phyloP scores from a whole-genome alignment of 306 rosid genomes.

The Morella rubra region DNA sequence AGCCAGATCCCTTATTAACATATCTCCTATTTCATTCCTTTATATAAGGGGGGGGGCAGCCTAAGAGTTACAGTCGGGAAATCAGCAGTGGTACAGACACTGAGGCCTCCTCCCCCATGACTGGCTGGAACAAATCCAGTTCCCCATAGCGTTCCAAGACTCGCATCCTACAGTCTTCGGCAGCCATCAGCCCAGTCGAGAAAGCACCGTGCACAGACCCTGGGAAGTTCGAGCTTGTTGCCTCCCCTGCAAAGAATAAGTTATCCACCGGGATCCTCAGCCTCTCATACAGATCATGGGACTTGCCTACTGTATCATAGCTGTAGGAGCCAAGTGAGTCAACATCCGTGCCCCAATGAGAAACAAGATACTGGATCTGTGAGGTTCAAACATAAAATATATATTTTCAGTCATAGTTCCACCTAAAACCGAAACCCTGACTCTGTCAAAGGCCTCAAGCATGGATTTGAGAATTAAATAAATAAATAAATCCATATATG shows the following conservation, averaged over 20 bases:
- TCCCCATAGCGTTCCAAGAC: slow-evolving; percentile 93
- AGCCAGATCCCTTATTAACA: slow-evolving; percentile 8
- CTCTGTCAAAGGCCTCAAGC: neutral
- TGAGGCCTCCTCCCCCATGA: slow-evolving; percentile 68
- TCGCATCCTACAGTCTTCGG: slow-evolving; percentile 97
- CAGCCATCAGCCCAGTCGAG: slow-evolving; percentile 91
- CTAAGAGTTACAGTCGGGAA: slow-evolving; percentile 66
- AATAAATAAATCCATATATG: neutral
- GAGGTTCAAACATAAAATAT: slow-evolving; percentile 15
- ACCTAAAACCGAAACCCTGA: neutral
- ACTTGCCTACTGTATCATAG: slow-evolving; percentile 81
- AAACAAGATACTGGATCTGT: slow-evolving; percentile 92
- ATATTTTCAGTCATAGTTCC: neutral
- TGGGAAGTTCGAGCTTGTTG: slow-evolving; percentile 70
- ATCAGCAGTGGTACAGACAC: slow-evolving; percentile 75
- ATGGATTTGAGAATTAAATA: neutral
- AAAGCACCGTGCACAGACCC: slow-evolving; percentile 98
- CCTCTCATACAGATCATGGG: slow-evolving; percentile 89
- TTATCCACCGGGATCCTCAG: slow-evolving; percentile 91
- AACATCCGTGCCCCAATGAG: slow-evolving; percentile 87
- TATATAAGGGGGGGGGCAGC: neutral
- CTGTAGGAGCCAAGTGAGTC: slow-evolving; percentile 90
- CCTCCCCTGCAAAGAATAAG: slow-evolving; percentile 98
- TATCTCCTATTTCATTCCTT: neutral
- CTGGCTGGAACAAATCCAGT: slow-evolving; percentile 74